Conservation (phyloP, 495 filamentous ascomycete species). For the Letharia columbiana region DNA sequence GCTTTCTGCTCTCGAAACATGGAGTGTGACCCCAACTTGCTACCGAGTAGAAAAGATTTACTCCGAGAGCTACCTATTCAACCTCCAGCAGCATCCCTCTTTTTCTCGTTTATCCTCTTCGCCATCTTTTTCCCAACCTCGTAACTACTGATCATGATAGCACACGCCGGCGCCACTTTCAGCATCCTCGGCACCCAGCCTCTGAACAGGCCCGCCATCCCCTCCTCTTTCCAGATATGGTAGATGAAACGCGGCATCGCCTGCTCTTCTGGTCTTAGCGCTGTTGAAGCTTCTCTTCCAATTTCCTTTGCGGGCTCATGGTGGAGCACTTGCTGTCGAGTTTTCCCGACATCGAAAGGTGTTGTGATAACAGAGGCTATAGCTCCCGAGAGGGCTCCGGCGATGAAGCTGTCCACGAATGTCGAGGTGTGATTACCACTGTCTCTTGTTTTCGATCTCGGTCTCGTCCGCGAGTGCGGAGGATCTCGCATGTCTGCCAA, state of each 20-base stretch:
- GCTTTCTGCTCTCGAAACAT: no score
- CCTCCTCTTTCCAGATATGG: conserved; percentile 84
- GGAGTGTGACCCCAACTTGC: no score
- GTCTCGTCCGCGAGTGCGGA: conserved; percentile 26
- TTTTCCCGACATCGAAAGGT: conserved; percentile 97
- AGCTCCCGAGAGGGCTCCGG: conserved; percentile 72
- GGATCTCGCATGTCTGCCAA: conserved; percentile 51
- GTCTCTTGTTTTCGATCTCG: conserved; percentile 41
- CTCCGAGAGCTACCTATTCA: neutral
- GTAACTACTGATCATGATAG: conserved; percentile 99
- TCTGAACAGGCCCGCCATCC: conserved; percentile 69
- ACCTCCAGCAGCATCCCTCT: conserved; percentile 3
- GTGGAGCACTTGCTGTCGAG: conserved; percentile 72
- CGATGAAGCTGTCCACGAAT: conserved; percentile 80
- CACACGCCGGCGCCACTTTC: conserved; percentile 92
- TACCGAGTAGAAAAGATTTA: no score
- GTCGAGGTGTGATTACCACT: conserved; percentile 55
- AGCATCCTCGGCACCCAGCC: conserved; percentile 86
- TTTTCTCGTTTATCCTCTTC: conserved; percentile 63
- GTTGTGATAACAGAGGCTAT: conserved; percentile 85
- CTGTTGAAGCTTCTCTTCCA: conserved; percentile 22
- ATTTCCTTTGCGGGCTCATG: conserved; percentile 32
- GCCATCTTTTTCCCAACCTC: conserved; percentile 92
- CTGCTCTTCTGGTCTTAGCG: conserved; percentile 56
- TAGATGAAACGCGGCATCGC: conserved; percentile 69